These are phyloP conservation scores for Sarocladium kiliense DNA, from an alignment of 2,329 filamentous ascomycete genomes.

Conservation along the genomic window DNA sequence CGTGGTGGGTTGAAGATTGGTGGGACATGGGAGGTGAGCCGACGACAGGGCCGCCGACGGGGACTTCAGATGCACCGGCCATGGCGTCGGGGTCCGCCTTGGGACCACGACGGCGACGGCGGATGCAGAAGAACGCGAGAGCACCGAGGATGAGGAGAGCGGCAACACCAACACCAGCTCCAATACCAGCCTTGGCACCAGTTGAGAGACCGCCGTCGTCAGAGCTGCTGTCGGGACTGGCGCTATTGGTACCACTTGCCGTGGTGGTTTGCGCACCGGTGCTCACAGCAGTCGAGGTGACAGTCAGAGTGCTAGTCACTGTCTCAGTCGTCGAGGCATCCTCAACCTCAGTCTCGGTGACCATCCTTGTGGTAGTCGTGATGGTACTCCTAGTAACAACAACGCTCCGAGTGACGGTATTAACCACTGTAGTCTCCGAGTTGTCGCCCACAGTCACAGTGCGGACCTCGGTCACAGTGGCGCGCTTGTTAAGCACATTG, in stretches of 20 bases:
- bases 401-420: conserved; percentile 25
- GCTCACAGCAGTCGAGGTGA: conserved; percentile 28
- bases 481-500: conserved; percentile 26
- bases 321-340: conserved; percentile 34
- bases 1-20: conserved; percentile 15
- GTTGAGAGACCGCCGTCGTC: conserved; percentile 27
- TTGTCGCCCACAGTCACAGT: conserved; percentile 25
- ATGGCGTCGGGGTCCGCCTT: conserved; percentile 33
- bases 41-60: conserved; percentile 24
- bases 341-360: conserved; percentile 27
- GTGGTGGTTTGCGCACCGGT: conserved; percentile 23
- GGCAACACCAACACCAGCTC: conserved; percentile 32
- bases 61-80: conserved; percentile 36
- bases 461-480: conserved; percentile 22
- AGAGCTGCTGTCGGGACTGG: conserved; percentile 12
- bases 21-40: conserved; percentile 26
- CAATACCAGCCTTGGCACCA: conserved; percentile 40
- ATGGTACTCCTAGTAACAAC: conserved; percentile 24
- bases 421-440: conserved; percentile 19
- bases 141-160: conserved; percentile 27
- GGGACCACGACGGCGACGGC: conserved; percentile 24
- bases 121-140: conserved; percentile 24
- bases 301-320: conserved; percentile 28
- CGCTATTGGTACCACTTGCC: conserved; percentile 16
- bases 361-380: conserved; percentile 22